Evolutionary conservation across 1,284 basidiomycete species (phyloP), one percentile per base, ranked within the genome.

Genomic region (Apiotrichum sp.): DNA sequence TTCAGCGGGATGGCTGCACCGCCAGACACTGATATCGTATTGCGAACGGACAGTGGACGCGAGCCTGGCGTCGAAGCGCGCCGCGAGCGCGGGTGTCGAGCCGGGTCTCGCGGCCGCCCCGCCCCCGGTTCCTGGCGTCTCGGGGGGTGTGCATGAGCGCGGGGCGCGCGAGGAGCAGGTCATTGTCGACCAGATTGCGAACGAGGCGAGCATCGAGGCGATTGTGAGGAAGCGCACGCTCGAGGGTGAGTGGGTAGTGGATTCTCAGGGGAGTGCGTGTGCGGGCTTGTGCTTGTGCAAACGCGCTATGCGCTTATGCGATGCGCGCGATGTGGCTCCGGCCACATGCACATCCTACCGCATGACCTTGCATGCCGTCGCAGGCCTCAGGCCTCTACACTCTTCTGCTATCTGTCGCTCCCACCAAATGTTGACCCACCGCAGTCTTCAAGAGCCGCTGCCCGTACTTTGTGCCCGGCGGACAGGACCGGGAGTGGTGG

Each of bases 361-460:
- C 22, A 22, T 22, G 22, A 22, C 22, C 22, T 22, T 22, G 22
- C 22, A 22, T 22, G 22, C 22, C 22, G 22, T 22, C 22, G 22
- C 22, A 22, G 22, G 22, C 22, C 22, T 22, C 22, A 22, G 22
- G 22, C 22, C 22, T 36, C 14, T 39, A 13, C 41, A 39, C 22
- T 11, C 35, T 48, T 6, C 22, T 29, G 6, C 16, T 3, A 44
- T 16, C 42, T 43, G 42, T 7, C 16, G 31, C 22, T 40, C 39
- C 16, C 16, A 29, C 42, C 22, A 7, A 6, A 13, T 29, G 42
- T 29, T 58, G 16, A 51, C 40, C 29, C 11, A 16, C 36, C 53
- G 8, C 62, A 93, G 90, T 87, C 36, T 93, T 93, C 75, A 82
- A 82, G 64, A 82, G 85, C 35, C 83, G 88, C 47, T 93, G 90